These are phyloP conservation scores for Colletotrichum orbiculare DNA, from an alignment of 2,329 filamentous ascomycete species.

Conservation along the genomic window DNA sequence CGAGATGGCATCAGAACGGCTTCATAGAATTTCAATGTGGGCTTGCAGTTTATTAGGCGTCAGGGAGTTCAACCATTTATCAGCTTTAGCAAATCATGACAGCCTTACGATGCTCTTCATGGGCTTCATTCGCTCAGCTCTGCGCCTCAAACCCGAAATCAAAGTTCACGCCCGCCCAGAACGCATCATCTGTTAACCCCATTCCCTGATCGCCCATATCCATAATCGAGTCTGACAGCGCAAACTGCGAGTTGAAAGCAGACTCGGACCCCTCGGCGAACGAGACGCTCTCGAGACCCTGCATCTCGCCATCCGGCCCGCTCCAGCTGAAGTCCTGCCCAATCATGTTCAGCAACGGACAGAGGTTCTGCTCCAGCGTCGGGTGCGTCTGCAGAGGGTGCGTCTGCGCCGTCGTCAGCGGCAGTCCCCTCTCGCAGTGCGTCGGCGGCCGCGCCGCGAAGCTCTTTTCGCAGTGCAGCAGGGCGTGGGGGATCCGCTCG, in stretches of 20 bases:
- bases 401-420: neutral
- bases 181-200: slow-evolving; percentile 24
- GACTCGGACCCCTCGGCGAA: slow-evolving; percentile 10
- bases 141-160: slow-evolving; percentile 14
- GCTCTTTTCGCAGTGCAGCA: slow-evolving; percentile 8
- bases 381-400: slow-evolving; percentile 15
- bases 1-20: too few relatives aligned
- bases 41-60: neutral
- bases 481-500: slow-evolving; percentile 29
- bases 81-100: too few relatives aligned
- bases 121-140: neutral
- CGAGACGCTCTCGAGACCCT: neutral
- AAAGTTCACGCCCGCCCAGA: slow-evolving; percentile 26
- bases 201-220: neutral
- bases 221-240: slow-evolving; percentile 26
- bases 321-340: slow-evolving; percentile 17
- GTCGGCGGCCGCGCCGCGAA: neutral
- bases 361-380: slow-evolving; percentile 26
- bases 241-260: slow-evolving; percentile 33
- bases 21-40: too few relatives aligned
- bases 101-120: neutral
- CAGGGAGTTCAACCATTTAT: neutral
- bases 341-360: slow-evolving; percentile 27
- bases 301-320: neutral
- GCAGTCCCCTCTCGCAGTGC: neutral